Conservation (phyloP, 805 yeast genomes). For the Hanseniaspora osmophila region DNA sequence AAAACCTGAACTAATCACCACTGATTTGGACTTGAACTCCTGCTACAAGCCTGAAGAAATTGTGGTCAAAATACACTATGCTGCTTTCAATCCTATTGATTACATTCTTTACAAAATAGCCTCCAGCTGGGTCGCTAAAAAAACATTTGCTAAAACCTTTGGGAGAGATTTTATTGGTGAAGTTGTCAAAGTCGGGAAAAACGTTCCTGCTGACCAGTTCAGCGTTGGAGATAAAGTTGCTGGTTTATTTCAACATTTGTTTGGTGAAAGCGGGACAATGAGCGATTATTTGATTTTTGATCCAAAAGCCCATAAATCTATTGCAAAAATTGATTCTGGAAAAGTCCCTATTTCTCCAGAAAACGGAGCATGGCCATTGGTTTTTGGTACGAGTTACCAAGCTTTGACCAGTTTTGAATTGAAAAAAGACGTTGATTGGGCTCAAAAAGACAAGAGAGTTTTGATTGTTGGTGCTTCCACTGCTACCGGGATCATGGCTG, state of each 20-base stretch:
- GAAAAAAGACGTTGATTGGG: conserved; percentile 6
- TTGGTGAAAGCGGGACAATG: conserved; percentile 27
- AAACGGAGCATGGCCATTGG: conserved; percentile 45
- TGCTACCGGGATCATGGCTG: conserved; percentile 42
- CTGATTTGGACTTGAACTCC: conserved; percentile 14
- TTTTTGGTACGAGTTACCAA: conserved; percentile 45
- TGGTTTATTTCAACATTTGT: conserved; percentile 15
- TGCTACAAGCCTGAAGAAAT: conserved; percentile 16
- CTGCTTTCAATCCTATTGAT: conserved; percentile 22
- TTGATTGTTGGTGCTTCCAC: conserved; percentile 66
- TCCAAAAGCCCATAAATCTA: conserved; percentile 15
- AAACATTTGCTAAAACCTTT: conserved; percentile 11
- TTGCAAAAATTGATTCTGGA: conserved; percentile 25
- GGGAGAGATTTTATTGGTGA: conserved; percentile 20
- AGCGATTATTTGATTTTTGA: conserved; percentile 33
- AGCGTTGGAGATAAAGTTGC: conserved; percentile 17
- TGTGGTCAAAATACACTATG: conserved; percentile 18
- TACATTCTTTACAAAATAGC: conserved; percentile 9
- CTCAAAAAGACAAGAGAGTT: conserved; percentile 21
- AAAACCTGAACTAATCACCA: conserved; percentile 7
- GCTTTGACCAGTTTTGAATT: conserved; percentile 23
- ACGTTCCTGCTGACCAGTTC: conserved; percentile 11
- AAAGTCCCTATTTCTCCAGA: conserved; percentile 27
- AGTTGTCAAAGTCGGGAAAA: conserved; percentile 15
- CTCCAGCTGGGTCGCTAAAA: conserved; percentile 3